These are phyloP conservation scores for Lentinula aciculospora DNA, from an alignment of 768 basidiomycete genomes.

Conservation along the genomic window DNA sequence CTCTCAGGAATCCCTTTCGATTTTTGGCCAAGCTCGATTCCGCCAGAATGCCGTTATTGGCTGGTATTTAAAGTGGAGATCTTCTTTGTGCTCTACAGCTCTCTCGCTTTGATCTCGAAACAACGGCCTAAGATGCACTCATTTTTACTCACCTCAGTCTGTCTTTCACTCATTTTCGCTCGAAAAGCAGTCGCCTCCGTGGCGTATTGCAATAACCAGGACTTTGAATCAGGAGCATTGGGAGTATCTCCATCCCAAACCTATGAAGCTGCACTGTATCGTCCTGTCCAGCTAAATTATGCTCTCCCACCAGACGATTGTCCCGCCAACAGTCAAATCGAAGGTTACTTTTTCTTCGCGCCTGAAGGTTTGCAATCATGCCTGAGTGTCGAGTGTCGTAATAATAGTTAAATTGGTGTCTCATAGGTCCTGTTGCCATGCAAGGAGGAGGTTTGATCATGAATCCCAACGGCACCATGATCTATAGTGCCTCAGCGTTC, in stretches of 20 bases:
- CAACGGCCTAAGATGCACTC: not conserved
- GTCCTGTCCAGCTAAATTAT: not conserved
- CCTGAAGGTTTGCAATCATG: not conserved
- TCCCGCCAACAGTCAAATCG: not conserved
- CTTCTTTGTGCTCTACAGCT: not conserved
- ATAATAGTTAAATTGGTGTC: not conserved
- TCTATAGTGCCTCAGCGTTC: not conserved
- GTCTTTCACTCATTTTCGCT: not conserved
- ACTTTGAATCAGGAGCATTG: not conserved
- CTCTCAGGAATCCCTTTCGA: too few species aligned
- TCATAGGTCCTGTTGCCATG: not conserved
- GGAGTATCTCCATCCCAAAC: not conserved
- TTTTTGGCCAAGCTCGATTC: too few species aligned
- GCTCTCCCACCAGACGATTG: not conserved
- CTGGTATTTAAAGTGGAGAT: not conserved
- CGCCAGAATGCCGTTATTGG: too few species aligned
- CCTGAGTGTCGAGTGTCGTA: not conserved
- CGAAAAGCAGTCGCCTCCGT: not conserved
- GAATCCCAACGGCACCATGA: not conserved
- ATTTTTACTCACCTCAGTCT: not conserved
- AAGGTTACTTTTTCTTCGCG: not conserved
- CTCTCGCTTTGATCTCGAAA: not conserved
- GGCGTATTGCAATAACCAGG: not conserved
- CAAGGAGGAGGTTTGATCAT: not conserved
- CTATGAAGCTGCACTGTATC: not conserved